A percentile compares a stretch with the other conserved stretches of the same genome.
These are phyloP conservation scores for Colletotrichum gigasporum DNA, from an alignment of 2,329 filamentous ascomycete genomes.

Conservation along the genomic window DNA sequence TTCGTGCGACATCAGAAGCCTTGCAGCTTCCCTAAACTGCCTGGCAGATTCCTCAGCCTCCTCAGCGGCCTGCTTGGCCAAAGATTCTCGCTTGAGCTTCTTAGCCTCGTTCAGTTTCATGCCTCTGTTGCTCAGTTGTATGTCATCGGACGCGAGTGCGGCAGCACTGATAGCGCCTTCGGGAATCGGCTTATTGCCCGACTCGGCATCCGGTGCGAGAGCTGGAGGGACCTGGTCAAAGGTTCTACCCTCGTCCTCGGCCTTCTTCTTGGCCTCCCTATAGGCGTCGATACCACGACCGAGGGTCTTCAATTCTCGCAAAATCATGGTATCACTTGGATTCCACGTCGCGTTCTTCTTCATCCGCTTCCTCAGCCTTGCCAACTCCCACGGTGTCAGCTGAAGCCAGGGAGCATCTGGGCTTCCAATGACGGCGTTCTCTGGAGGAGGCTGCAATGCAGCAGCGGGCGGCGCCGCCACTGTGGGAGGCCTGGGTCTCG, in stretches of 20 bases:
- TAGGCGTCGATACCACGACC: slow-evolving; percentile 74
- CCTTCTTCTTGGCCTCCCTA: slow-evolving; percentile 68
- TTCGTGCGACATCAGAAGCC: slow-evolving; percentile 51
- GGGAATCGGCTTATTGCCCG: slow-evolving; percentile 62
- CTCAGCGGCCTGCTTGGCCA: slow-evolving; percentile 69
- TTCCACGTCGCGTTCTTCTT: slow-evolving; percentile 92
- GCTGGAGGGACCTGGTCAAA: slow-evolving; percentile 61
- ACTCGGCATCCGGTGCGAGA: slow-evolving; percentile 57
- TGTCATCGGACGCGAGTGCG: slow-evolving; percentile 66
- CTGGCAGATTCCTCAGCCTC: slow-evolving; percentile 68
- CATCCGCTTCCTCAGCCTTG: slow-evolving; percentile 82
- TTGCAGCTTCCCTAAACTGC: slow-evolving; percentile 60
- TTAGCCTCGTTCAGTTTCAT: slow-evolving; percentile 84
- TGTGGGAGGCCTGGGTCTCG: slow-evolving; percentile 38
- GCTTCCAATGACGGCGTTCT: slow-evolving; percentile 67
- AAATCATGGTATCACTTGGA: slow-evolving; percentile 87
- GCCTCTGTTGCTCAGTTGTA: slow-evolving; percentile 74
- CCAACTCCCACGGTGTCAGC: slow-evolving; percentile 71
- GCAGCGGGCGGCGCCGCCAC: slow-evolving; percentile 45
- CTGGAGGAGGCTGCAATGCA: slow-evolving; percentile 65
- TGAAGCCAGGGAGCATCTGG: slow-evolving; percentile 72
- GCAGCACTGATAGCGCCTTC: slow-evolving; percentile 69
- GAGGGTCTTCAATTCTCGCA: slow-evolving; percentile 77
- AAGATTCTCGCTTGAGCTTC: slow-evolving; percentile 74
- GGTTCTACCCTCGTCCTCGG: slow-evolving; percentile 70